Conservation (phyloP, 2,329 filamentous ascomycete genomes). For the Microascus cirrosus region DNA sequence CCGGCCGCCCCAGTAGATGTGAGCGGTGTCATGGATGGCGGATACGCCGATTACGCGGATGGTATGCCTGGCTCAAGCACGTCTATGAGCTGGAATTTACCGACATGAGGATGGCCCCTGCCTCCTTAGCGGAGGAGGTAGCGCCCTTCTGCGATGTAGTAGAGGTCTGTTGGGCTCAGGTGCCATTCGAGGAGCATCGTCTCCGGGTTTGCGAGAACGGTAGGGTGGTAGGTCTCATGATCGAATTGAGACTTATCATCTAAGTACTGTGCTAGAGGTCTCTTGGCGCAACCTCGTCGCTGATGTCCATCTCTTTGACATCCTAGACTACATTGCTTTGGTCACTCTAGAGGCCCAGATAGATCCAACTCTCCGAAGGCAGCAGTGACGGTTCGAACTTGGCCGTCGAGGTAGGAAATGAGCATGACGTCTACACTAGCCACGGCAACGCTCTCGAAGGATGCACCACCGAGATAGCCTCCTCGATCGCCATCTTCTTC, state of each 20-base stretch:
- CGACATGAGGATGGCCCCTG: constrained; percentile 41
- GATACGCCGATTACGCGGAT: constrained; percentile 39
- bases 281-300: not conserved
- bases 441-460: not conserved
- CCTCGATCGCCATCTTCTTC: not conserved
- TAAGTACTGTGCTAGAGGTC: not conserved
- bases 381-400: not conserved
- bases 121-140: constrained; percentile 52
- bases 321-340: no score
- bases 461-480: not conserved
- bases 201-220: constrained; percentile 15
- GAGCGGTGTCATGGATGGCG: constrained; percentile 36
- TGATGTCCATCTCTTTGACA: no score
- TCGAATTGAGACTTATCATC: not conserved
- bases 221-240: constrained; percentile 31
- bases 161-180: constrained; percentile 44
- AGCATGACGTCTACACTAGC: not conserved
- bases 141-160: constrained; percentile 45
- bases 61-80: constrained; percentile 35
- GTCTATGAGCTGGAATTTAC: constrained; percentile 36
- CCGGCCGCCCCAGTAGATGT: constrained; percentile 45
- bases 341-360: no score
- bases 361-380: not conserved
- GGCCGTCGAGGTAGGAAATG: not conserved
- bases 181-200: constrained; percentile 38